These are phyloP conservation scores for Iberis pinnata DNA, from an alignment of 345 rosid species.

Conservation along the genomic window DNA sequence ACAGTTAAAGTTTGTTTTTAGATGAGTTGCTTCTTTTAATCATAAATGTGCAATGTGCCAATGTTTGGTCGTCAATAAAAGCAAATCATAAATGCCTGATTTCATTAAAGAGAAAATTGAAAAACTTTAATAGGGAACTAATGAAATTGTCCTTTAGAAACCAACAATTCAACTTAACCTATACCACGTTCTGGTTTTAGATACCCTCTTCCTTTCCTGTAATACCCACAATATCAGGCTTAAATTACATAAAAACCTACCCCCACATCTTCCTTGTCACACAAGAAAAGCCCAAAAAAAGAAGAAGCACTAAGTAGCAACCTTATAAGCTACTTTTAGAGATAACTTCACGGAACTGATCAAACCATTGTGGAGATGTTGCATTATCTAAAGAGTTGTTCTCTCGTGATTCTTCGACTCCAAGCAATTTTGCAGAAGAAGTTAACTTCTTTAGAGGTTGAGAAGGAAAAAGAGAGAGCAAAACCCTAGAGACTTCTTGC, in stretches of 20 bases:
- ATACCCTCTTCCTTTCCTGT: conserved; percentile 11
- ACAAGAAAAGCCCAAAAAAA: conserved; percentile 5
- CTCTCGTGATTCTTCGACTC: conserved; percentile 15
- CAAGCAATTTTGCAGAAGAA: conserved; percentile 30
- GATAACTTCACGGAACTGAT: conserved; percentile 57
- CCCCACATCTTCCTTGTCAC: conserved; percentile 10
- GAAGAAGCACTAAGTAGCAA: background rate
- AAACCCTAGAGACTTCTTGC: conserved; percentile 76
- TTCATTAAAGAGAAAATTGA: conserved; percentile 13
- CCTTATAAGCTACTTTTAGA: conserved; percentile 56
- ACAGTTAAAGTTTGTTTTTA: too few species aligned
- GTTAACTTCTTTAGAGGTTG: conserved; percentile 36
- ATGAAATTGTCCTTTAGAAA: background rate
- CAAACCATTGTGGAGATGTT: conserved; percentile 53
- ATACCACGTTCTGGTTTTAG: conserved; percentile 19
- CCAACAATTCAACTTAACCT: conserved; percentile 20
- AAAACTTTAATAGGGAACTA: background rate
- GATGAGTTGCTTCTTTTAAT: too few species aligned
- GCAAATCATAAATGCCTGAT: too few species aligned
- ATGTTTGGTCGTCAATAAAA: too few species aligned
- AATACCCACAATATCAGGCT: conserved; percentile 3
- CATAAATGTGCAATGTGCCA: too few species aligned
- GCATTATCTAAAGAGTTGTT: conserved; percentile 17
- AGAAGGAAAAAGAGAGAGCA: conserved; percentile 60
- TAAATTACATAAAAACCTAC: conserved; percentile 15